Evolutionary conservation across 1,139 yeast species (phyloP).

Genomic region (Candida sp.): DNA sequence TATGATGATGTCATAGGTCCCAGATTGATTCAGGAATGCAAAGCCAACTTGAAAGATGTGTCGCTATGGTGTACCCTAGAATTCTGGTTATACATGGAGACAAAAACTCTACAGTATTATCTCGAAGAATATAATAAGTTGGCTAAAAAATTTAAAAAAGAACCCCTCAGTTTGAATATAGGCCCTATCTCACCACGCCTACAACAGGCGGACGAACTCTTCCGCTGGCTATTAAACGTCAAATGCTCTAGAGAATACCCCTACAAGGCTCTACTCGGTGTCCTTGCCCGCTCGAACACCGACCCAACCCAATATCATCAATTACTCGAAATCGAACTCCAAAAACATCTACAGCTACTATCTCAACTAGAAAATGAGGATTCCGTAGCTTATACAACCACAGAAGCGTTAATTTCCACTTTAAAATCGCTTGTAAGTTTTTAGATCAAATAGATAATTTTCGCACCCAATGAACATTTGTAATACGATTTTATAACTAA

Average conservation of each 20-base stretch:
- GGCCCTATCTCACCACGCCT: background rate
- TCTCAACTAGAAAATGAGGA: background rate
- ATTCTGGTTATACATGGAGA: background rate
- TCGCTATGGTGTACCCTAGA: conserved; percentile 30
- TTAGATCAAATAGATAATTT: background rate
- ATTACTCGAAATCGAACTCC: background rate
- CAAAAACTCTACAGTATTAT: background rate
- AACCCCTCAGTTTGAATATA: background rate
- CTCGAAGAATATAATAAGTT: background rate
- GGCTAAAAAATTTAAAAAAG: background rate
- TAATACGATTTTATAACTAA: background rate
- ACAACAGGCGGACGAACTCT: background rate
- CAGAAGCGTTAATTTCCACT: background rate
- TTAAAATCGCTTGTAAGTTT: background rate
- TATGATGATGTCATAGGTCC: conserved; percentile 4
- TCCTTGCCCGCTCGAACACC: background rate
- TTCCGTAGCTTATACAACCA: background rate
- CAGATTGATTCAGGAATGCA: conserved; percentile 14
- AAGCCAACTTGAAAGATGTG: conserved; percentile 23
- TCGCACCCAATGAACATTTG: background rate
- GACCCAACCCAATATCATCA: background rate
- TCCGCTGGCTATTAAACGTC: background rate
- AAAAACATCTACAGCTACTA: no score
- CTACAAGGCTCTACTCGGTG: background rate
- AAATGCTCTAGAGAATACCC: background rate